A percentile compares a stretch with the other conserved stretches of the same genome.
Evolutionary conservation across 352 stramenopile species (phyloP).

Genomic region (Thraustochytrium striatum): DNA sequence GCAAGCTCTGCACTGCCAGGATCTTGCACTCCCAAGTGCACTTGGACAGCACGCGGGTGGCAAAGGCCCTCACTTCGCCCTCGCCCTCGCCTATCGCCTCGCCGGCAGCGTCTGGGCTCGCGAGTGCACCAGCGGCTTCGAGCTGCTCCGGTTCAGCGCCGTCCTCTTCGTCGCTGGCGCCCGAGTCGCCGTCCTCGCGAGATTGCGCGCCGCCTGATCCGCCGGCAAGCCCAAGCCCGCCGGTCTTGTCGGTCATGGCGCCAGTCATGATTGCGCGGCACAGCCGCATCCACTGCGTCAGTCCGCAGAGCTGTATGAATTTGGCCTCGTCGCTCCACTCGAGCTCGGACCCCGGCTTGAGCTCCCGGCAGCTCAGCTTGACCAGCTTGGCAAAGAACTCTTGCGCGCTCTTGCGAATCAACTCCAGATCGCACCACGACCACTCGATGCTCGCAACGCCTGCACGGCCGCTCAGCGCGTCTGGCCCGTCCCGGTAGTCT

Average conservation of each 20-base stretch:
- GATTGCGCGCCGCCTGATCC: not conserved
- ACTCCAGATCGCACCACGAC: too few relatives aligned
- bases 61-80: not conserved
- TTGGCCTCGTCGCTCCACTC: not conserved
- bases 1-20: conserved; percentile 12
- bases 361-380: not conserved
- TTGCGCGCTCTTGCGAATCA: too few relatives aligned
- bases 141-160: not conserved
- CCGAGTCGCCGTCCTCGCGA: not conserved
- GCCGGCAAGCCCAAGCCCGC: not conserved
- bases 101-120: not conserved
- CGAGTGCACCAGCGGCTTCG: not conserved
- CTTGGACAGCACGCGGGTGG: conserved; percentile 12
- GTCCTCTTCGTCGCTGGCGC: not conserved
- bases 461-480: too few relatives aligned
- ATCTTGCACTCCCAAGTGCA: conserved; percentile 22
- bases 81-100: too few relatives aligned
- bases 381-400: not conserved
- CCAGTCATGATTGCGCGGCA: conserved; percentile 44
- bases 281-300: conserved; percentile 34
- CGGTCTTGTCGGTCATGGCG: not conserved
- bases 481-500: too few relatives aligned
- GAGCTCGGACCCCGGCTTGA: not conserved
- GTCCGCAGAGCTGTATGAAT: not conserved
- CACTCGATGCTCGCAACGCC: too few relatives aligned